Evolutionary conservation across 176 grass and related monocot genomes (phyloP), one percentile per base, ranked within the genome.

Genomic region (Hordeum marinum): DNA sequence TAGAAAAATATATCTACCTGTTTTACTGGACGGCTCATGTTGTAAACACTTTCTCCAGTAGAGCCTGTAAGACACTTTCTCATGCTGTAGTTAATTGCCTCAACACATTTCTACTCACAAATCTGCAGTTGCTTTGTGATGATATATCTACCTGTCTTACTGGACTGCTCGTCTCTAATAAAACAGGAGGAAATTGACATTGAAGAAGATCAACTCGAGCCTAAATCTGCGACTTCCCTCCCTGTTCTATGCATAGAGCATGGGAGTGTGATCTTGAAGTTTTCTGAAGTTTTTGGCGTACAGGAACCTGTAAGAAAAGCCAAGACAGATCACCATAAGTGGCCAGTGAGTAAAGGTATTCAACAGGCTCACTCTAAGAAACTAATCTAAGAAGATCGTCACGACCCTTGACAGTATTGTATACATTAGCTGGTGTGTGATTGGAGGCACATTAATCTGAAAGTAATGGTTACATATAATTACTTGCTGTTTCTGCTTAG

Each of bases 281-380:
- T 98, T 83, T 92, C 96, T 81, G 96, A 98, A 88, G 94, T 98
- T 81, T 98, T 98, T 89, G 93, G 96, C 75, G 80, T 83, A n/a
- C 89, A 92, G 68, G 93, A 92, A 29, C 86, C 89, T 90, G 52
- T 77, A 79, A 95, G 82, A 87, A 94, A 90, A 85, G 80, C 66
- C 40, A 95, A 81, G 64, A 92, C 79, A 25, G 85, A 88, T 75
- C 85, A 79, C 74, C 91, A 87, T 71, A 90, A 86, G 63, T 75
- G 29, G 42, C 77, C 88, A 72, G 69, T 80, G 77, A 91, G 88
- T 87, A 98, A 91, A 94, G 89, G 91, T 94, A 83, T 84, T 37
- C 17, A 85, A 45, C 62, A 69, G 40, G 43, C 46, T 78, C 58
- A 32, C 58, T 42, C 39, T 63, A 42, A 80, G 42, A 76, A 82